These are phyloP conservation scores for Candida boidinii DNA, from an alignment of 805 yeast genomes.

Conservation along the genomic window DNA sequence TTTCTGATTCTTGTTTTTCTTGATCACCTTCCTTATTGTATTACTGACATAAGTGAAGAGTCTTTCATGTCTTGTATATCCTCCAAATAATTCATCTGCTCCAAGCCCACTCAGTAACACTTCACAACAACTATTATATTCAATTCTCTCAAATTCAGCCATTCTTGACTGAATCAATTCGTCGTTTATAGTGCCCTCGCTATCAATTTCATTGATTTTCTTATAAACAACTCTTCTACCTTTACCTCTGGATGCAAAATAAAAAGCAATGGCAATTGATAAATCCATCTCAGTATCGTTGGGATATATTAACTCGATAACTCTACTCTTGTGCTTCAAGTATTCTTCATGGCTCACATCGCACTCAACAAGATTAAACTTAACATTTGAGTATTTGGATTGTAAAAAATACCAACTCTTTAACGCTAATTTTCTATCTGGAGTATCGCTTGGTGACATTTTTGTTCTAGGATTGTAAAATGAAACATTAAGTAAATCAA, in stretches of 20 bases:
- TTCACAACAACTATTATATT: constrained; percentile 45
- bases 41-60: constrained; percentile 28
- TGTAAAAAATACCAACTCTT: constrained; percentile 48
- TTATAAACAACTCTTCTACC: constrained; percentile 24
- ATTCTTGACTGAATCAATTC: too few relatives aligned
- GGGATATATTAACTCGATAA: constrained; percentile 69
- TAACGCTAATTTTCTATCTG: constrained; percentile 75
- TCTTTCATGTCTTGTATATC: constrained; percentile 78
- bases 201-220: constrained; percentile 6
- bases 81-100: constrained; percentile 96
- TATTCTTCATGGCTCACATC: constrained; percentile 69
- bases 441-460: constrained; percentile 53
- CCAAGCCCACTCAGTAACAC: constrained; percentile 90
- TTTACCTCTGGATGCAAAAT: constrained; percentile 69
- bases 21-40: constrained; percentile 12
- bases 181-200: too few relatives aligned
- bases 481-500: constrained; percentile 87
- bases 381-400: constrained; percentile 30
- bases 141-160: constrained; percentile 5
- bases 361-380: constrained; percentile 53
- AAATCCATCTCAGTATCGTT: constrained; percentile 89
- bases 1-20: too few relatives aligned
- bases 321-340: constrained; percentile 37
- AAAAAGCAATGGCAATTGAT: constrained; percentile 92
- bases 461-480: constrained; percentile 83